A percentile compares a stretch with the other conserved stretches of the same genome.
These are phyloP conservation scores for Bifiguratus adelaidae DNA, from an alignment of 192 early-diverging fungal species.

Conservation along the genomic window DNA sequence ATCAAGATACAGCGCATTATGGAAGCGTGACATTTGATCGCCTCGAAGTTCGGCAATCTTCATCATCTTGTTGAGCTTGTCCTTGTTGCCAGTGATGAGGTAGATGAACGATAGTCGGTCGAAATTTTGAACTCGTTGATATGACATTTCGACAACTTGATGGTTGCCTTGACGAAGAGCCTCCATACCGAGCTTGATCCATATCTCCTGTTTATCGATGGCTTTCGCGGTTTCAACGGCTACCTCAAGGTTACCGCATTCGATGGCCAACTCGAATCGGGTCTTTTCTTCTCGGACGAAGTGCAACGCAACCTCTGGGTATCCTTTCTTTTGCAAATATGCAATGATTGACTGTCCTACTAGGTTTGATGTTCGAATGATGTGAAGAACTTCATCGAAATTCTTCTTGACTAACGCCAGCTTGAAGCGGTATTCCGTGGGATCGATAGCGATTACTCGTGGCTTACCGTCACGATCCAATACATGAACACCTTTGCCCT, in stretches of 20 bases:
- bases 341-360: constrained; percentile 99
- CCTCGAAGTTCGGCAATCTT: constrained; percentile 84
- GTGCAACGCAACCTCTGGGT: constrained; percentile 96
- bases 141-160: constrained; percentile 79
- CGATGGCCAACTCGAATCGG: constrained; percentile 91
- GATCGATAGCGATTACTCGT: constrained; percentile 82
- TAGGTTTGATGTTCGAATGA: constrained; percentile 92
- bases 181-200: constrained; percentile 82
- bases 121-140: constrained; percentile 86
- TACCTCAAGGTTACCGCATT: constrained; percentile 94
- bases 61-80: constrained; percentile 91
- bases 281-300: constrained; percentile 97
- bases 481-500: constrained; percentile 76
- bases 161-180: constrained; percentile 88
- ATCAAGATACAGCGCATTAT: constrained; percentile 85
- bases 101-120: constrained; percentile 95
- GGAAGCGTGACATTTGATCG: constrained; percentile 84
- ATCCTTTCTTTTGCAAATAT: constrained; percentile 98
- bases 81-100: constrained; percentile 80
- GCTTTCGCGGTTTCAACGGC: constrained; percentile 90
- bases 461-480: constrained; percentile 88
- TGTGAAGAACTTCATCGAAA: constrained; percentile 93
- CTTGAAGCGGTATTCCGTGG: constrained; percentile 99
- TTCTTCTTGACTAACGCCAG: constrained; percentile 81
- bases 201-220: constrained; percentile 82